These are phyloP conservation scores for Gyromitra esculenta DNA, from an alignment of 2,329 filamentous ascomycete species.

Conservation along the genomic window DNA sequence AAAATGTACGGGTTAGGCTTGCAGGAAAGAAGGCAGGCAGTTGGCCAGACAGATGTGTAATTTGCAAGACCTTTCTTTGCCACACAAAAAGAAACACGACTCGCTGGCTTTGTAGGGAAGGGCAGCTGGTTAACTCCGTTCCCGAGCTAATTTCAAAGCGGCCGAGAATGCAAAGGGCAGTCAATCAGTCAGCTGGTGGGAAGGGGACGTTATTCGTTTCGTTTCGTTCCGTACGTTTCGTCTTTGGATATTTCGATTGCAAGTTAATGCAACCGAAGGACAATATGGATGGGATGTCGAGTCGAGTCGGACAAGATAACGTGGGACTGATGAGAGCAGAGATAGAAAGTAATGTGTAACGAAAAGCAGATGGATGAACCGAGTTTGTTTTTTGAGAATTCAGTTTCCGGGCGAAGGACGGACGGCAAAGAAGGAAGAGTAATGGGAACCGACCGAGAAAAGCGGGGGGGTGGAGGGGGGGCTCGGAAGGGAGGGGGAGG, in stretches of 20 bases:
- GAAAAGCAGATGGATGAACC: conserved; percentile 31
- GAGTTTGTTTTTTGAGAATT: conserved; percentile 42
- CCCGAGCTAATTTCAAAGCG: conserved; percentile 44
- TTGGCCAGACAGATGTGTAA: conserved; percentile 32
- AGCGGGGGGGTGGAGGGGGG: conserved; percentile 17
- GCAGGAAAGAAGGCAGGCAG: conserved; percentile 36
- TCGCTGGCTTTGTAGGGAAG: conserved; percentile 45
- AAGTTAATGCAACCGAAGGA: conserved; percentile 53
- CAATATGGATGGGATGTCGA: neutral
- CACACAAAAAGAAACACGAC: conserved; percentile 50
- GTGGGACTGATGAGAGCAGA: conserved; percentile 33
- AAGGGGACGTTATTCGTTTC: conserved; percentile 25
- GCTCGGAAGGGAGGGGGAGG: conserved; percentile 32
- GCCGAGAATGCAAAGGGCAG: conserved; percentile 30
- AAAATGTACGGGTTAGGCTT: conserved; percentile 31
- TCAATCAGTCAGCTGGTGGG: conserved; percentile 28
- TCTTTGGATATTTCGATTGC: conserved; percentile 45
- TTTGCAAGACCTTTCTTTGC: conserved; percentile 39
- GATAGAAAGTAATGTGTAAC: conserved; percentile 20
- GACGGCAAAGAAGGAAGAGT: conserved; percentile 36
- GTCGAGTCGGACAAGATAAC: conserved; percentile 33
- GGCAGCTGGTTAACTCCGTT: conserved; percentile 44
- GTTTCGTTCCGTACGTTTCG: conserved; percentile 42
- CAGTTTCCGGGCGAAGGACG: conserved; percentile 11
- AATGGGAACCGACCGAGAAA: conserved; percentile 46